These are phyloP conservation scores for Erucastrum elatum DNA, from an alignment of 345 rosid genomes.

Conservation along the genomic window DNA sequence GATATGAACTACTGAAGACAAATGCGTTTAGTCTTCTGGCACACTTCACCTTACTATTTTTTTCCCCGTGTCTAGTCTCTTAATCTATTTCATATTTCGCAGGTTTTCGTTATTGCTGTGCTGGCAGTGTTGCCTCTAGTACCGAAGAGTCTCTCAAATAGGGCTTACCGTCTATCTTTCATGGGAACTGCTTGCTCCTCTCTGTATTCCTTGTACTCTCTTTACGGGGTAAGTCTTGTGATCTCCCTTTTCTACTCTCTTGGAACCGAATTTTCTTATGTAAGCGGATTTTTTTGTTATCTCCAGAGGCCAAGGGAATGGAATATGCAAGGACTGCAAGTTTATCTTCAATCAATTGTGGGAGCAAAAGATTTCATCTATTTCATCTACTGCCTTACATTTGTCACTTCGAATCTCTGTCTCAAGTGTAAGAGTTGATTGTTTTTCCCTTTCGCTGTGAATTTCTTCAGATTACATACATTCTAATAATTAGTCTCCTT, in stretches of 20 bases:
- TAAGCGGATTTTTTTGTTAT: slow-evolving; percentile 23
- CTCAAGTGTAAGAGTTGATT: slow-evolving; percentile 70
- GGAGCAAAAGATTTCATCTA: slow-evolving; percentile 89
- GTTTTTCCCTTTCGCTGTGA: not conserved
- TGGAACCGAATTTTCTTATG: slow-evolving; percentile 21
- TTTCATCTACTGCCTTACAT: slow-evolving; percentile 85
- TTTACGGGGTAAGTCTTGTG: slow-evolving; percentile 69
- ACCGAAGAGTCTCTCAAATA: slow-evolving; percentile 69
- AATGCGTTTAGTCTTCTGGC: not conserved
- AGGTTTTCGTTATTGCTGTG: slow-evolving; percentile 87
- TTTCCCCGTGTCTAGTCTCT: not conserved
- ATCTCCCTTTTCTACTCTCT: slow-evolving; percentile 8
- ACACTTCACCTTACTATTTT: not conserved
- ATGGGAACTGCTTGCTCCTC: slow-evolving; percentile 93
- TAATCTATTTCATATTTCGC: slow-evolving; percentile 35
- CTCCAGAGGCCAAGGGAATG: slow-evolving; percentile 82
- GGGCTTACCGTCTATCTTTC: slow-evolving; percentile 88
- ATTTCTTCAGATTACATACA: slow-evolving; percentile 10
- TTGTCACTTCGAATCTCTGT: slow-evolving; percentile 84
- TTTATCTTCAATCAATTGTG: slow-evolving; percentile 75
- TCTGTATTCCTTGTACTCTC: slow-evolving; percentile 78
- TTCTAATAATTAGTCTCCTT: not conserved
- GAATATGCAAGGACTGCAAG: slow-evolving; percentile 89
- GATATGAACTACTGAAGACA: not conserved
- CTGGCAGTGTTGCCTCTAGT: slow-evolving; percentile 83